phyloP scores from a whole-genome alignment of 805 yeast species.

The Pichia kluyveri region DNA sequence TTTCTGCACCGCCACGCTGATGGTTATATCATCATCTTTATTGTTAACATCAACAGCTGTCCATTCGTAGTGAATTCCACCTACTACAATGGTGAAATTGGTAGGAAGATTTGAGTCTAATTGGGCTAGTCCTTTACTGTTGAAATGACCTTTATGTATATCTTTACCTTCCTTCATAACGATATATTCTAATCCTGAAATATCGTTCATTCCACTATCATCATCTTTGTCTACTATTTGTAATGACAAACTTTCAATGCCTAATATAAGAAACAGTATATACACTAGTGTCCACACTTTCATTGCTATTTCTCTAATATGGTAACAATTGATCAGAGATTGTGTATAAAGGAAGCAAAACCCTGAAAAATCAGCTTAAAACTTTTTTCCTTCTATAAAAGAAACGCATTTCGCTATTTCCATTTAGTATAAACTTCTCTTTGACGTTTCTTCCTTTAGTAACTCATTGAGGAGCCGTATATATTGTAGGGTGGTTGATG shows the following conservation, averaged over 20 bases:
- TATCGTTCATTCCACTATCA: too few species aligned
- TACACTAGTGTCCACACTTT: too few species aligned
- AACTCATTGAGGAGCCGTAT: conserved; percentile 28
- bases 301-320: too few species aligned
- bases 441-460: conserved; percentile 14
- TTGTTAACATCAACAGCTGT: background rate
- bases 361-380: background rate
- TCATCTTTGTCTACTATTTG: too few species aligned
- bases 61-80: background rate
- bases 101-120: too few species aligned
- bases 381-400: background rate
- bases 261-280: too few species aligned
- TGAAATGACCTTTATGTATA: too few species aligned
- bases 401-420: background rate
- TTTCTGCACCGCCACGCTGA: background rate
- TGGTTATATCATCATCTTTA: background rate
- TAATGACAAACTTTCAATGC: too few species aligned
- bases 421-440: background rate
- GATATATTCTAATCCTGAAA: too few species aligned
- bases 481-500: conserved; percentile 33
- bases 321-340: too few species aligned
- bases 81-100: background rate
- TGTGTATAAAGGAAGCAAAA: background rate
- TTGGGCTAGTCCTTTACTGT: too few species aligned
- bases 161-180: too few species aligned